These are phyloP conservation scores for Adansonia grandidieri DNA, from an alignment of 441 rosid genomes.

Conservation along the genomic window DNA sequence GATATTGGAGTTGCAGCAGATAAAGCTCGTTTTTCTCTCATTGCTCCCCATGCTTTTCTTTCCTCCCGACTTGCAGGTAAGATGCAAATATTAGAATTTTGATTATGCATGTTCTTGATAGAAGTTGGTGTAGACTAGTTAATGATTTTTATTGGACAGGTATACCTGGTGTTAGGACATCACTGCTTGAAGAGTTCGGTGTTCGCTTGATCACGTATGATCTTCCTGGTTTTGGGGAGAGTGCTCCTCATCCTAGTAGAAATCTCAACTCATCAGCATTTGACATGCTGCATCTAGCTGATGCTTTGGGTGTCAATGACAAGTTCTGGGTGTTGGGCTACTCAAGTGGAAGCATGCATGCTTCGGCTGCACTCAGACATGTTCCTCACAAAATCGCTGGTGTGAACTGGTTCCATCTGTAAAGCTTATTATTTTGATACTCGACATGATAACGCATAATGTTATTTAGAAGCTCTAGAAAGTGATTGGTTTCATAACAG, in stretches of 20 bases:
- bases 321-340: conserved; percentile 72
- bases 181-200: conserved; percentile 76
- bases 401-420: conserved; percentile 24
- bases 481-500: not conserved
- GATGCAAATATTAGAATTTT: not conserved
- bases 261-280: conserved; percentile 66
- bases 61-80: conserved; percentile 93
- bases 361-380: conserved; percentile 70
- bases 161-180: conserved; percentile 73
- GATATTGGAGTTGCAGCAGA: conserved; percentile 74
- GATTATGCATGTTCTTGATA: conserved; percentile 14
- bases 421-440: not conserved
- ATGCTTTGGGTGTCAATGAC: conserved; percentile 51
- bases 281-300: conserved; percentile 59
- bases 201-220: conserved; percentile 68
- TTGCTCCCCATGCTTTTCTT: conserved; percentile 83
- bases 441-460: not conserved
- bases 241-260: conserved; percentile 68
- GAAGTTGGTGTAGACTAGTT: conserved; percentile 9
- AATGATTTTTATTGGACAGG: conserved; percentile 42
- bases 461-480: not conserved
- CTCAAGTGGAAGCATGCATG: conserved; percentile 70
- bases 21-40: conserved; percentile 73
- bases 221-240: conserved; percentile 84
- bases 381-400: conserved; percentile 63